Evolutionary conservation across 805 yeast species (phyloP).

Genomic region (Metschnikowia drakensbergensis): DNA sequence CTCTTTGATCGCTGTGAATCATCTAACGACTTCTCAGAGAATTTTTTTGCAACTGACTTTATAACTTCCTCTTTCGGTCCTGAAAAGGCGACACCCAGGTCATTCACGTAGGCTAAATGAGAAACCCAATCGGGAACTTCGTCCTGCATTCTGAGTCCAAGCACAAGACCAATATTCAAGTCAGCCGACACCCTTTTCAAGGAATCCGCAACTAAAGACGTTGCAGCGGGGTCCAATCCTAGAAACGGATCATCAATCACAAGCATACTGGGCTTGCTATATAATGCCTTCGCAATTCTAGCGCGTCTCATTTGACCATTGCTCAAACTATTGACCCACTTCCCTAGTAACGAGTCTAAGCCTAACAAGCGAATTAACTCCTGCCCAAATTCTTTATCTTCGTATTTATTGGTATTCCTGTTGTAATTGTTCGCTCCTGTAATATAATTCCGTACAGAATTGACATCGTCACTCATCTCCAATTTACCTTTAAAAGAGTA

Average conservation of each 20-base stretch:
- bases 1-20: background rate
- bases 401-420: conserved; percentile 27
- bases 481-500: conserved; percentile 64
- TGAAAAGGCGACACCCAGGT: conserved; percentile 44
- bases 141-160: conserved; percentile 79
- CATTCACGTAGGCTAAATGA: conserved; percentile 60
- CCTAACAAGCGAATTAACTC: conserved; percentile 48
- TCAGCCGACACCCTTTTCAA: conserved; percentile 31
- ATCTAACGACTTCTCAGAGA: background rate
- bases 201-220: conserved; percentile 54
- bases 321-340: conserved; percentile 84
- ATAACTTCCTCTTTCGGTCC: conserved; percentile 42
- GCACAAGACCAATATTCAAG: conserved; percentile 53
- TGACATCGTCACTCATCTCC: conserved; percentile 56
- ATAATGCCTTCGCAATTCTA: conserved; percentile 70
- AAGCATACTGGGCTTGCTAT: conserved; percentile 60
- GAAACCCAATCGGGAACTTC: conserved; percentile 75
- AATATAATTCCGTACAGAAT: conserved; percentile 51
- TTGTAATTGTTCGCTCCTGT: conserved; percentile 54
- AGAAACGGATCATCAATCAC: conserved; percentile 89
- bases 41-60: background rate
- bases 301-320: conserved; percentile 95
- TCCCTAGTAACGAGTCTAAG: conserved; percentile 52
- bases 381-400: conserved; percentile 36
- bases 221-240: conserved; percentile 80